Base-by-base conservation (phyloP, 805 yeast species). In the Yarrowia sp. region DNA sequence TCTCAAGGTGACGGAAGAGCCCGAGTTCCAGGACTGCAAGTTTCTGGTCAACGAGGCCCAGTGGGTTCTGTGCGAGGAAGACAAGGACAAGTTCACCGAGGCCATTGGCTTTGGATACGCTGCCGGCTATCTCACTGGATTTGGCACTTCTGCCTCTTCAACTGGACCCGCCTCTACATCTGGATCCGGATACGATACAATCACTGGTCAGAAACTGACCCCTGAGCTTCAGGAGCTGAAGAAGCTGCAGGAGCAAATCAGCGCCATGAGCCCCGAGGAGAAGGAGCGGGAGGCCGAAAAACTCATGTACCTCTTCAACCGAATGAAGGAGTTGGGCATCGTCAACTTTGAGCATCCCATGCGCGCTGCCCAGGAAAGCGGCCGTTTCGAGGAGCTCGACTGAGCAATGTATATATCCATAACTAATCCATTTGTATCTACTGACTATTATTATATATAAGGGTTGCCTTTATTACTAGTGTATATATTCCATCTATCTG, bases 271-370 rank as follows among this genome's bases (percentile, higher is more conserved):
- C 1, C 72, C 72, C 8, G 79, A 75, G 55, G 81, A 78, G 62
- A 77, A 78, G 66, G 78, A 74, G 64, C 66, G 66, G 7, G 81
- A 78, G 64, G 81, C 81, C 2, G 81, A 78, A 60, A 72, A 77
- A 63, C 65, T 78, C 62, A 78, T 76, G 66, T 73, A 70, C 4
- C 59, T 77, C 6, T 77, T 78, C 64, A 80, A 77, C 46, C 66
- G 80, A 65, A 73, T 77, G 71, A 77, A 74, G 63, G 71, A 69
- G 53, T 69, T 70, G 44, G 76, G 78, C 2, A 70, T 72, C 1
- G 72, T 78, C 62, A 70, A 75, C 36, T 76, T 76, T 51, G 70
- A 72, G 55, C 78, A 78, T 61, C 81, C 81, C 32, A 44, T 58
- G 39, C 24, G 61, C 21, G 10, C 47, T 14, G 61, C 61, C 21